Evolutionary conservation across 768 basidiomycete species (phyloP), one percentile per base, ranked within the genome.

Genomic region (Psilocybe tampanensis): DNA sequence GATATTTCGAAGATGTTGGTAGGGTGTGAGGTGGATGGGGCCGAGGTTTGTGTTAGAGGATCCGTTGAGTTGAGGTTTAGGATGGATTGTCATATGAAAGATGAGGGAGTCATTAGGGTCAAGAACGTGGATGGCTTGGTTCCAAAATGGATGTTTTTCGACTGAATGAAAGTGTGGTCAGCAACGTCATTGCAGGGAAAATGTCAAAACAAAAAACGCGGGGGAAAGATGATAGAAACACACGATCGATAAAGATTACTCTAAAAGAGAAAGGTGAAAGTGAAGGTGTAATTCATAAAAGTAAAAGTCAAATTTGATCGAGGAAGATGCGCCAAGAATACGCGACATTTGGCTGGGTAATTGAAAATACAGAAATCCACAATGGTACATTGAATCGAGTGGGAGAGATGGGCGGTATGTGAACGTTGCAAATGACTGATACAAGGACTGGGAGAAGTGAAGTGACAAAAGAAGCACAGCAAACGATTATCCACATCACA

Each of bases 81-180:
- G 77, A 44, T 76, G 77, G 36, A 83, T 55, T 62, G 82, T 67
- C 47, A 80, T 75, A 61, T 81, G 76, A 19, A 81, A 77, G 3
- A 75, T 77, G 19, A 86, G 77, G 41, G 70, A 61, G 64, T 88
- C 87, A 42, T 78, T 72, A 6, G 88, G 87, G 72, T 91, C 89
- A 59, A 90, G 72, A 26, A 83, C 68, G 2, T 79, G 66, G 54
- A 83, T 78, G 1, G 86, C 88, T 57, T 88, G 84, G 58, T 78
- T 77, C 89, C 89, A 91, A 66, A 89, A 90, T 17, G 79, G 69
- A 72, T 90, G 89, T 8, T 77, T 75, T 74, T 89, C 84, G 55
- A 91, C 89, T 90, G 64, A 5, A 60, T 56, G 56, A 24, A 58
- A 55, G 42, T 12, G 22, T 3, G 17, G 54, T 66, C 53, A 62